These are phyloP conservation scores for Boletus edulis DNA, from an alignment of 768 basidiomycete genomes.

Conservation along the genomic window DNA sequence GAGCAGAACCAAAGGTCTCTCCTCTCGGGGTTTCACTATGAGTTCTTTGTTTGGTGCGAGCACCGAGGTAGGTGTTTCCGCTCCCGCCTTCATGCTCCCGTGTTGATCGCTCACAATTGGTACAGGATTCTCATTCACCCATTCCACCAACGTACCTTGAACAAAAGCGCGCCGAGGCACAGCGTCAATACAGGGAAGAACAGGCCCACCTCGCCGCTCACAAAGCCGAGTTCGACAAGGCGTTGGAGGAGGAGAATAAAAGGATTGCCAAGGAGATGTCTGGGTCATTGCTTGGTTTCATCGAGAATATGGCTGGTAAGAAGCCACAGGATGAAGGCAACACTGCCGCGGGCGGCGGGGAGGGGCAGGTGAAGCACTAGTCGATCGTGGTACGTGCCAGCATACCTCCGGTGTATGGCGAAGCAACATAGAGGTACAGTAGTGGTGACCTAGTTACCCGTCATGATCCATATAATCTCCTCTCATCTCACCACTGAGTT, in stretches of 20 bases:
- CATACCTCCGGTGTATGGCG: background rate
- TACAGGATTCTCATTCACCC: constrained; percentile 27
- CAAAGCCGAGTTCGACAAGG: constrained; percentile 47
- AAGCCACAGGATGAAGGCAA: constrained; percentile 12
- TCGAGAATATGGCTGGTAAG: constrained; percentile 24
- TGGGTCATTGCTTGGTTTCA: constrained; percentile 37
- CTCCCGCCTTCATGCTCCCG: background rate
- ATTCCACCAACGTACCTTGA: constrained; percentile 52
- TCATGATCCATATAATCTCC: constrained; percentile 4
- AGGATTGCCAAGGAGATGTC: constrained; percentile 47
- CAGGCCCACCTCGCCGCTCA: constrained; percentile 50
- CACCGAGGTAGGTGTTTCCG: constrained; percentile 26
- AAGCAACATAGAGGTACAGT: constrained; percentile 9
- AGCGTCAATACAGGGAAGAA: constrained; percentile 50
- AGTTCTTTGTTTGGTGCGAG: constrained; percentile 41
- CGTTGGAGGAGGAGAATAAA: constrained; percentile 52
- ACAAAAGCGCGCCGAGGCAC: constrained; percentile 49
- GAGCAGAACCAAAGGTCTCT: constrained; percentile 37
- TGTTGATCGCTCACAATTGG: background rate
- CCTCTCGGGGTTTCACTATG: constrained; percentile 42
- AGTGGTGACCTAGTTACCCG: background rate
- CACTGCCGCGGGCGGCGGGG: constrained; percentile 12
- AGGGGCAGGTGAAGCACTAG: constrained; percentile 6
- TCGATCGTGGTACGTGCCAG: background rate
- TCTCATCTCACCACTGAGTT: background rate